These are phyloP conservation scores for Vicia faba DNA, from an alignment of 306 rosid species.

Conservation along the genomic window DNA sequence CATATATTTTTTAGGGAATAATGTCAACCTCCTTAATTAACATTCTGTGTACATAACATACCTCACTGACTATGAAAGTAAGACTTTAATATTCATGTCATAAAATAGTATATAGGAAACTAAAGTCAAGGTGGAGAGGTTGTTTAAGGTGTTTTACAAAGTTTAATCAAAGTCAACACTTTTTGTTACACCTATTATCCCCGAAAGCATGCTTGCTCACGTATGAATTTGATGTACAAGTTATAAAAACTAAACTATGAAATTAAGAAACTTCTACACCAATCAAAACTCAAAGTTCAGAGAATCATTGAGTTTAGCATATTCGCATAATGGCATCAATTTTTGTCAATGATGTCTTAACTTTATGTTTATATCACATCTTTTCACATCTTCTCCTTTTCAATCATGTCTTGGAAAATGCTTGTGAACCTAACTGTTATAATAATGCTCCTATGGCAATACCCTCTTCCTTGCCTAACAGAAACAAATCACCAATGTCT, in stretches of 20 bases:
- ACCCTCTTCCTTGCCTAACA: conserved; percentile 15
- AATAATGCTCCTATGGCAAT: neutral
- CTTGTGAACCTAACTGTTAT: neutral
- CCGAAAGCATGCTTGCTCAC: conserved; percentile 12
- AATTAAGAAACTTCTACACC: neutral
- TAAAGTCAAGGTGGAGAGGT: too few species aligned
- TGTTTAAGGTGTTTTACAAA: too few species aligned
- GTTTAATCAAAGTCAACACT: conserved; percentile 11
- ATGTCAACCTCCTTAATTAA: too few species aligned
- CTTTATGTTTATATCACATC: conserved; percentile 8
- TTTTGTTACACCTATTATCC: neutral
- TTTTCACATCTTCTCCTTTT: neutral
- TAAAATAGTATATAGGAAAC: too few species aligned
- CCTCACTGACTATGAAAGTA: too few species aligned
- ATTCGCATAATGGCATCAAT: conserved; percentile 26
- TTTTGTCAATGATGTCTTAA: conserved; percentile 18
- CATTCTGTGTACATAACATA: too few species aligned
- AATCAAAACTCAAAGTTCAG: conserved; percentile 18
- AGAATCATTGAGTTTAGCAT: conserved; percentile 15
- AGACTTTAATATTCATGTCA: too few species aligned
- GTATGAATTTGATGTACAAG: conserved; percentile 9
- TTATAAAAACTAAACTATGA: neutral
- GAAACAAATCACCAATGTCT: conserved; percentile 1
- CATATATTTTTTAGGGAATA: too few species aligned
- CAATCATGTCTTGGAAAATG: conserved; percentile 13